Conservation (phyloP, 2,329 filamentous ascomycete genomes). For the Torrubiellomyces zombiae region DNA sequence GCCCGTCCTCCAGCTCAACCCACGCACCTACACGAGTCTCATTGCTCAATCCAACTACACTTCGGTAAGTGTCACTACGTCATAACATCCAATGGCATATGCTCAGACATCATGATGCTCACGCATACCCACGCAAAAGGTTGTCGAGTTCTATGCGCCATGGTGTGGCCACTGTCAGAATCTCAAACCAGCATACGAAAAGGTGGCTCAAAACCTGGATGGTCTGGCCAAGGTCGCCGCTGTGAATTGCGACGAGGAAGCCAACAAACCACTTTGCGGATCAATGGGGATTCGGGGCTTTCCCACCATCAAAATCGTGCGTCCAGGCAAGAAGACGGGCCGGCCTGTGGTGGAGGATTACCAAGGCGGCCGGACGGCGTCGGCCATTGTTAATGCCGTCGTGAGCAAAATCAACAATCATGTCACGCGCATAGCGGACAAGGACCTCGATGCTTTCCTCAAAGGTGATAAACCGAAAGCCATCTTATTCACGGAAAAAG, state of each 20-base stretch:
- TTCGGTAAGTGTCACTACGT: constrained; percentile 43
- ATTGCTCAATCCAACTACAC: constrained; percentile 85
- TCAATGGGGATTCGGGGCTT: constrained; percentile 83
- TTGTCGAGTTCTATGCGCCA: constrained; percentile 81
- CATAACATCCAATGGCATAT: background rate
- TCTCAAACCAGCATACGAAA: constrained; percentile 90
- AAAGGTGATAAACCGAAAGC: constrained; percentile 62
- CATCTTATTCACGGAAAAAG: constrained; percentile 87
- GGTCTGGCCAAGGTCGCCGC: constrained; percentile 90
- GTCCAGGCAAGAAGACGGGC: constrained; percentile 59
- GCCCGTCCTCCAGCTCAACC: constrained; percentile 67
- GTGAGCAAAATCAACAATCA: constrained; percentile 82
- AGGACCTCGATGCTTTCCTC: constrained; percentile 62
- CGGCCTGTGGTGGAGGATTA: constrained; percentile 83
- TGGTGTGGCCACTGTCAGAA: constrained; percentile 98
- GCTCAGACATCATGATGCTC: background rate
- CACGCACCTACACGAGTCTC: constrained; percentile 62
- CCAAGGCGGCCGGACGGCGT: constrained; percentile 66
- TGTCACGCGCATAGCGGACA: constrained; percentile 66
- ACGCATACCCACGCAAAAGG: too few relatives aligned
- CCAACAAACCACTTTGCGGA: constrained; percentile 77
- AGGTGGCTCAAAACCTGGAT: constrained; percentile 75
- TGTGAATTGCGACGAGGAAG: constrained; percentile 84
- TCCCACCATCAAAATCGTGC: constrained; percentile 87
- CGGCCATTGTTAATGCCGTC: constrained; percentile 73